Base-by-base conservation (phyloP, 225 moss, liverwort and hornwort genomes). In the Bryum argenteum region DNA sequence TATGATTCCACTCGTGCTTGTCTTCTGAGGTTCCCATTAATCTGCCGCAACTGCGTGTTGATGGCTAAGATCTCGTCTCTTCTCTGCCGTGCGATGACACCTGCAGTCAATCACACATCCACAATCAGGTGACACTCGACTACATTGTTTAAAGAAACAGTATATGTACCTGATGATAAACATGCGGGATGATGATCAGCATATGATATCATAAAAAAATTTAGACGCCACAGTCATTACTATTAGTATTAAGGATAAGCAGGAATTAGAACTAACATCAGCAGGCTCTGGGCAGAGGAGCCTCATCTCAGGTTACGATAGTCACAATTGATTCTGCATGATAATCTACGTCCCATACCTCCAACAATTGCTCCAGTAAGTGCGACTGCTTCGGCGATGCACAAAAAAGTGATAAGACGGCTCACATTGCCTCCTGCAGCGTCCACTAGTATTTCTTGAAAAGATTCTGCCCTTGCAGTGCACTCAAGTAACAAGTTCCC, bases 1-100 rank as follows among this genome's bases (percentile, higher is more conserved):
- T 98, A 98, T 28, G 98, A 92, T 79, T 98, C 98, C 61, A 98
- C 78, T 48, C 98, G 83, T 53, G 89, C 81, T 78, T 98, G 98
- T 38, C 90, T 91, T 75, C 91, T 92, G 2, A 98, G 81, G 60
- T 89, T 94, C 21, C 88, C 63, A 76, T 98, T 98, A 21, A 98
- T 94, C 81, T 94, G 94, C 22, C 98, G 89, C 67, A 98, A 78
- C 75, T 98, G 98, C 70, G 76, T 72, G 73, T 98, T 98, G 63
- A 98, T 91, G 71, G 79, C 92, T 74, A 90, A 79, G 64, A 98
- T 73, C 84, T 98, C 98, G 15, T 88, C 81, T 77, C 88, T 92
- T 77, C 98, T 87, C 84, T 98, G 89, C 38, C 98, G 89, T 55
- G 98, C 98, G 66, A 90, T 85, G 43, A 92, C 74, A 9, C 97